These are phyloP conservation scores for Penicillium sclerotiorum DNA, from an alignment of 2,329 filamentous ascomycete genomes.

Conservation along the genomic window DNA sequence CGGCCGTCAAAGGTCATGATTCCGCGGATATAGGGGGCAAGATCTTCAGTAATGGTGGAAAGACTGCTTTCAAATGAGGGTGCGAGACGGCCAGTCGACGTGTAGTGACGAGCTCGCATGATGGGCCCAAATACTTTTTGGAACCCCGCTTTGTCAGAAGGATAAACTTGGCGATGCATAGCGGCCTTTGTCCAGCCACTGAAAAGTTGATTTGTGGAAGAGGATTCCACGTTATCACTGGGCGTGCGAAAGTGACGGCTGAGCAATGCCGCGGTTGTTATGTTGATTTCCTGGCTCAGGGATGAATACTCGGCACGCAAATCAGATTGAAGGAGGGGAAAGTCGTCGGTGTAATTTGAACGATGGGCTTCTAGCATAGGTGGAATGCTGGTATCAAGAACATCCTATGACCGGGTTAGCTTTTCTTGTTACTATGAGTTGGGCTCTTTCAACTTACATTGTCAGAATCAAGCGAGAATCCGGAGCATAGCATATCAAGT, in stretches of 20 bases:
- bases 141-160: slow-evolving; percentile 44
- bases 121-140: slow-evolving; percentile 56
- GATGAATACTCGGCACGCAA: slow-evolving; percentile 48
- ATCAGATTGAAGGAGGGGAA: slow-evolving; percentile 57
- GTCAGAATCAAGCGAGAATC: slow-evolving; percentile 28
- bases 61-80: slow-evolving; percentile 78
- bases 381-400: slow-evolving; percentile 66
- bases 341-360: slow-evolving; percentile 57
- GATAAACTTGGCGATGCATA: slow-evolving; percentile 13
- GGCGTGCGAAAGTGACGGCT: slow-evolving; percentile 26
- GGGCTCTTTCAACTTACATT: slow-evolving; percentile 28
- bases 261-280: slow-evolving; percentile 35
- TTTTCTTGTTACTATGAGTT: not conserved
- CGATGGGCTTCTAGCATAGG: slow-evolving; percentile 57
- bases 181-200: slow-evolving; percentile 23
- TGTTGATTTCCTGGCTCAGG: slow-evolving; percentile 38
- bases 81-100: slow-evolving; percentile 45
- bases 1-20: slow-evolving; percentile 77
- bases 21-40: slow-evolving; percentile 85
- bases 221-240: slow-evolving; percentile 25
- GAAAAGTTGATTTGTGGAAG: slow-evolving; percentile 34
- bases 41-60: slow-evolving; percentile 68
- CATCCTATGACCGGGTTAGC: slow-evolving; percentile 44
- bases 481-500: slow-evolving; percentile 38
- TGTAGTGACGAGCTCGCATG: slow-evolving; percentile 42